Conservation (phyloP, 495 filamentous ascomycete genomes). For the Umbilicaria muhlenbergii region DNA sequence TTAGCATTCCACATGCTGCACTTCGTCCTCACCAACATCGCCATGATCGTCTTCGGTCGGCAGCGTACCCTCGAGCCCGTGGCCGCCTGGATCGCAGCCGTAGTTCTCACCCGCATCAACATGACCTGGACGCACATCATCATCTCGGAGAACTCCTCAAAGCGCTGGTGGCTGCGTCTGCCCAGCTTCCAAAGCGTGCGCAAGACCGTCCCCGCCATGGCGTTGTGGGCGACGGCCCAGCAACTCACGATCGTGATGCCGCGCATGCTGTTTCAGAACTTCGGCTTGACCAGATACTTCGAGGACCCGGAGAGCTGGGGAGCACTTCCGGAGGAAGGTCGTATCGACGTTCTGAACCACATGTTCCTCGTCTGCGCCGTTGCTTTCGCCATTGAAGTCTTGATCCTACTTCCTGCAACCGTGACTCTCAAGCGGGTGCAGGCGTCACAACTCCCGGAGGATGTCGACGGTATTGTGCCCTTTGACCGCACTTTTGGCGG, state of each 20-base stretch:
- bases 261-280: conserved; percentile 3
- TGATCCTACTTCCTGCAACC: conserved; percentile 43
- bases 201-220: conserved; percentile 25
- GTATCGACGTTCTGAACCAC: conserved; percentile 17
- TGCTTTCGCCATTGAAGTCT: conserved; percentile 22
- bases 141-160: conserved; percentile 27
- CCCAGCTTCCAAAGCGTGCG: conserved; percentile 20
- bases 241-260: conserved; percentile 12
- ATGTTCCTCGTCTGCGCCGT: conserved; percentile 20
- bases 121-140: conserved; percentile 35
- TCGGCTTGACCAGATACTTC: background rate
- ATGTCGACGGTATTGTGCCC: conserved; percentile 56
- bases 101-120: conserved; percentile 44
- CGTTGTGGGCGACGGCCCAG: conserved; percentile 13
- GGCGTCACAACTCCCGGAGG: conserved; percentile 53
- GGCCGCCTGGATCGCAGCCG: conserved; percentile 20
- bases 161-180: conserved; percentile 16
- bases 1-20: conserved; percentile 9
- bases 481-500: conserved; percentile 57
- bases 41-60: conserved; percentile 15
- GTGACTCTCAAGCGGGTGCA: conserved; percentile 54
- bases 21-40: conserved; percentile 11
- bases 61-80: conserved; percentile 8
- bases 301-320: conserved; percentile 10
- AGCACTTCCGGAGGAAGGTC: conserved; percentile 14